phyloP scores from a whole-genome alignment of 495 filamentous ascomycete species.

The Thermochaetoides thermophila region DNA sequence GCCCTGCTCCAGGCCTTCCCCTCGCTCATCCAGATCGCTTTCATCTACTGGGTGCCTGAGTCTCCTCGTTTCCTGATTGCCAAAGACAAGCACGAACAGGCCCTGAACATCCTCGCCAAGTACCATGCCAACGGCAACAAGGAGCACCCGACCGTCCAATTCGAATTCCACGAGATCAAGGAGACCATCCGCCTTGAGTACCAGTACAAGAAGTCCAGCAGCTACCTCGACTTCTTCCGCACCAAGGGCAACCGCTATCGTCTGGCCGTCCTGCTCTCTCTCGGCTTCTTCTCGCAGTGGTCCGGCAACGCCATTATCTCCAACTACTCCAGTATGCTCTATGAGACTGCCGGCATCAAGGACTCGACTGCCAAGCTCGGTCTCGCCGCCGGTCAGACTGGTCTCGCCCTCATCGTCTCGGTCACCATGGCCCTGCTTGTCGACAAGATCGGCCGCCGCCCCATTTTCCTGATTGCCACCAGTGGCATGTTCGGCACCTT shows the following conservation, averaged over 20 bases:
- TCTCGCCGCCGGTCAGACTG: slow-evolving; percentile 36
- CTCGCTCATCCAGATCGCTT: slow-evolving; percentile 34
- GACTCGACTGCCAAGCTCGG: slow-evolving; percentile 35
- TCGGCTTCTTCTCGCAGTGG: slow-evolving; percentile 54
- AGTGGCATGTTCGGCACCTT: slow-evolving; percentile 44
- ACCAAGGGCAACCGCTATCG: slow-evolving; percentile 58
- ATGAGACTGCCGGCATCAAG: slow-evolving; percentile 40
- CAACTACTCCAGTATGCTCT: slow-evolving; percentile 46
- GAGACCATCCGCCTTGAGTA: slow-evolving; percentile 40
- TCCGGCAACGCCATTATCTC: slow-evolving; percentile 53
- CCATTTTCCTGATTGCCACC: slow-evolving; percentile 43
- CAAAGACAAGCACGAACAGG: slow-evolving; percentile 49
- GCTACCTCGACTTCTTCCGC: slow-evolving; percentile 44
- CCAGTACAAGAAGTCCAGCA: slow-evolving; percentile 28
- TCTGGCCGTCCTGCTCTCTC: slow-evolving; percentile 38
- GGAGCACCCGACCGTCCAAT: slow-evolving; percentile 42
- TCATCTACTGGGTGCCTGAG: slow-evolving; percentile 42
- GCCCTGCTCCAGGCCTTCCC: slow-evolving; percentile 41
- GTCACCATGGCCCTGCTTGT: slow-evolving; percentile 41
- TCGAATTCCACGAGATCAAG: slow-evolving; percentile 45
- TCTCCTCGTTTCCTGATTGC: slow-evolving; percentile 50
- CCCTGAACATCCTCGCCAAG: slow-evolving; percentile 39
- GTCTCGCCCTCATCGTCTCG: slow-evolving; percentile 39
- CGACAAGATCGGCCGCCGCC: slow-evolving; percentile 44
- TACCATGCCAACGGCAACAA: slow-evolving; percentile 44